Base-by-base conservation (phyloP, 1,284 basidiomycete genomes). In the Porogramme epimiltina region DNA sequence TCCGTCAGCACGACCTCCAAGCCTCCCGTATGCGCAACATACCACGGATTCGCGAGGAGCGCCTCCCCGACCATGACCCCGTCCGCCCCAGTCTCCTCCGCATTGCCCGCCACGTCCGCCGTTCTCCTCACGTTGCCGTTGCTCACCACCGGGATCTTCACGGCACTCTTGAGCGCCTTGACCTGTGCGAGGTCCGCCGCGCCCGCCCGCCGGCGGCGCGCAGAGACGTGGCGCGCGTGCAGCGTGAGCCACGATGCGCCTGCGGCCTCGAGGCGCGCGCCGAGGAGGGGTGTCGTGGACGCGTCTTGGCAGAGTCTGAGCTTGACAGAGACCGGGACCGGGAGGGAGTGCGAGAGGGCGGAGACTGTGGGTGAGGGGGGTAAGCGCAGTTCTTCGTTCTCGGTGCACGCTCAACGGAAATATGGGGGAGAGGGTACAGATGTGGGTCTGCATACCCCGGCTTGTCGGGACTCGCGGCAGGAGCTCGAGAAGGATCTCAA, bases 11-110 rank as follows among this genome's bases (percentile, higher is more conserved):
- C 9, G 45, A 1, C 18, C n/a, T 45, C 36, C 24, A 11, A 23
- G 3, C 20, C 19, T 9, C 15, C 16, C 26, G 28, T 8, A 28
- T 8, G 16, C 10, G 11, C 23, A 31, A 63, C 77, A 28, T 52
- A 89, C 87, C 78, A 82, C 26, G 89, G 87, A 67, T 89, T 87
- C 23, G 77, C 81, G 6, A 90, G 69, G 31, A 91, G 67, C 18
- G 80, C 78, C 65, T 91, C 88, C 8, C 86, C 89, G 2, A 90
- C 84, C 89, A 91, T 91, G 53, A 86, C 66, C 8, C 89, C 89
- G 60, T 87, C 81, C 38, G 87, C 86, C n/a, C 77, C 73, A 2
- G 89, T 89, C 40, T 70, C 69, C 8, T 66, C 61, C 44, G 78
- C 62, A 62, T 90, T 90, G 25, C 63, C 60, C 52, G 67, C 65